Evolutionary conservation across 768 basidiomycete genomes (phyloP), one percentile per base, ranked within the genome.

Genomic region (Lyophyllum decastes): DNA sequence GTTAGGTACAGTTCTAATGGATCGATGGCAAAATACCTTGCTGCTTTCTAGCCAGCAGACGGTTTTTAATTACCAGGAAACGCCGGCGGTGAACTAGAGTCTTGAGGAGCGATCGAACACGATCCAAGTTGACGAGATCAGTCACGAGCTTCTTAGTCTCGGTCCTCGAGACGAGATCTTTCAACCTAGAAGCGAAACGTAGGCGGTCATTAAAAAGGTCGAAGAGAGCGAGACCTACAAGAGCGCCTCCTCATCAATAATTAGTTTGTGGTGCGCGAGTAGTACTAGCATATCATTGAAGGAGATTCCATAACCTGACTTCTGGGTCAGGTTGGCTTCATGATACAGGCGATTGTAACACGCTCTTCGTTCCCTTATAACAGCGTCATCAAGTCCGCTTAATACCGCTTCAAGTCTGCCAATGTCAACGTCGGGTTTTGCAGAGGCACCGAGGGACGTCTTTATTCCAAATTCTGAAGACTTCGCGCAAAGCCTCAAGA

Each of bases 281-380:
- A 98, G 74, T 33, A 90, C 68, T 2, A 98, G 81, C 92, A 96
- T 96, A 45, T 86, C 83, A 1, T 87, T 92, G 77, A 98, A 98
- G 22, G 92, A 90, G 58, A 98, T 93, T 10, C 95, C 95, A 51
- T 84, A 81, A 1, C 86, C 85, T 30, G 79, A 81, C 58, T 89
- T 82, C 59, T 87, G 85, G 2, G 86, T 82, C 30, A 95, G 82
- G 62, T 70, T 78, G 2, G 95, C 95, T 76, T 98, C 96, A 66
- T 96, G 90, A 64, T 89, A 94, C 1, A 98, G 73, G 21, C 89
- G 82, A 63, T 82, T 85, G 67, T 90, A 95, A 21, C 87, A 73
- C 2, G 79, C 80, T 61, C 89, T 82, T 41, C 94, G 82, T 62
- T 82, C 81, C 54, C 87, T 78, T 60, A 94, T 83, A 38, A 74